phyloP scores from a whole-genome alignment of 257 asterid genomes.

The Forsythia viridissima region DNA sequence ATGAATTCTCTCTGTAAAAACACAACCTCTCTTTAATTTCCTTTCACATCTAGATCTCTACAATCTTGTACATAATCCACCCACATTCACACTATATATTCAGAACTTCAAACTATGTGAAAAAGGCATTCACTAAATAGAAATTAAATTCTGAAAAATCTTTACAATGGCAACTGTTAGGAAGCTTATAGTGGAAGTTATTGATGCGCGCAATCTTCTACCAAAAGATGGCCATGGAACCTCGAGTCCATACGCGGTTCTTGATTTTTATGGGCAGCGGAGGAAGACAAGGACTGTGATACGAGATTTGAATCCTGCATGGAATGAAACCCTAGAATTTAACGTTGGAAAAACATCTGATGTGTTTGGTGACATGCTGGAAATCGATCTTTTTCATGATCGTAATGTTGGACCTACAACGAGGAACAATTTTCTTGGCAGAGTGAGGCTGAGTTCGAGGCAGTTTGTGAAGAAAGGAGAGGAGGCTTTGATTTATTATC shows the following conservation, averaged over 20 bases:
- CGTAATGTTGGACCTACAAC: slow-evolving; percentile 70
- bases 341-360: slow-evolving; percentile 64
- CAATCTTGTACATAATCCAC: no score
- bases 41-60: no score
- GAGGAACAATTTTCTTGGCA: slow-evolving; percentile 70
- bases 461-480: slow-evolving; percentile 92
- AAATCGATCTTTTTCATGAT: slow-evolving; percentile 67
- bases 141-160: not conserved
- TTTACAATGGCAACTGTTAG: slow-evolving; percentile 44
- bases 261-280: slow-evolving; percentile 81
- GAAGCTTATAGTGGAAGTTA: slow-evolving; percentile 76
- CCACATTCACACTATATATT: no score
- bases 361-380: slow-evolving; percentile 74
- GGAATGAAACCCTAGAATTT: slow-evolving; percentile 73
- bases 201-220: slow-evolving; percentile 65
- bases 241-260: slow-evolving; percentile 74
- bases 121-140: not conserved
- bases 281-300: slow-evolving; percentile 62
- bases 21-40: not conserved
- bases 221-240: slow-evolving; percentile 93
- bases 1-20: slow-evolving; percentile 5
- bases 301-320: slow-evolving; percentile 72
- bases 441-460: slow-evolving; percentile 52
- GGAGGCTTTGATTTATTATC: slow-evolving; percentile 80
- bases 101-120: not conserved